phyloP scores from a whole-genome alignment of 2,329 filamentous ascomycete species.

The Pestalotiopsis fici region DNA sequence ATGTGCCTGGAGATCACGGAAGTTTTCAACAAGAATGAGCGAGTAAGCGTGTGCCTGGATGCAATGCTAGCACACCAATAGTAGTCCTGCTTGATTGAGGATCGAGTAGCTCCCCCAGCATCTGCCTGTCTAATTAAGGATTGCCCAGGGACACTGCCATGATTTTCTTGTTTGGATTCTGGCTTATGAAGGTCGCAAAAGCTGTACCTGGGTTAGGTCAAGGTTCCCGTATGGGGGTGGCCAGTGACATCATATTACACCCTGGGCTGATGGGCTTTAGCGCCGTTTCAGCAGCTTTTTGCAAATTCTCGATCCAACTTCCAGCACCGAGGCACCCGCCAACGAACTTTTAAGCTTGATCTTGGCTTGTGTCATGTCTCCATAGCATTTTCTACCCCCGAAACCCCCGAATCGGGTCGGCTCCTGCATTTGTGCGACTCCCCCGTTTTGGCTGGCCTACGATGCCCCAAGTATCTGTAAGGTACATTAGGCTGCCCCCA shows the following conservation, averaged over 20 bases:
- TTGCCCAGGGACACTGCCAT: constrained; percentile 5
- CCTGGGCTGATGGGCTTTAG: not conserved
- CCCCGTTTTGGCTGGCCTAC: not conserved
- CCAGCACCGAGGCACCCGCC: not conserved
- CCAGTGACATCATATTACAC: constrained; percentile 6
- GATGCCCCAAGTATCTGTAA: not conserved
- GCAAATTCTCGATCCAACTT: not conserved
- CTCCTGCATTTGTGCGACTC: not conserved
- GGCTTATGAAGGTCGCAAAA: not conserved
- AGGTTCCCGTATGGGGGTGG: not conserved
- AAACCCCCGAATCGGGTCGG: not conserved
- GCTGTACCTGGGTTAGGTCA: constrained; percentile 1
- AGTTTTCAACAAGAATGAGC: not conserved
- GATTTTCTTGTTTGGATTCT: constrained; percentile 3
- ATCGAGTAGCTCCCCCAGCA: not conserved
- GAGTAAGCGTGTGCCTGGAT: not conserved
- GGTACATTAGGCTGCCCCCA: not conserved
- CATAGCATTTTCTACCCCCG: not conserved
- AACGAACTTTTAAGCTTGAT: not conserved
- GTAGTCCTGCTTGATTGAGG: not conserved
- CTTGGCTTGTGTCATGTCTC: constrained; percentile 3
- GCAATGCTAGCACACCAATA: not conserved
- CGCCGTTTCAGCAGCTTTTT: not conserved
- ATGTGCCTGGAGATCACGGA: constrained; percentile 5
- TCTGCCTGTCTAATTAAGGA: not conserved